phyloP scores from a whole-genome alignment of 2,329 filamentous ascomycete genomes.

The Arthrinium phaeospermum region DNA sequence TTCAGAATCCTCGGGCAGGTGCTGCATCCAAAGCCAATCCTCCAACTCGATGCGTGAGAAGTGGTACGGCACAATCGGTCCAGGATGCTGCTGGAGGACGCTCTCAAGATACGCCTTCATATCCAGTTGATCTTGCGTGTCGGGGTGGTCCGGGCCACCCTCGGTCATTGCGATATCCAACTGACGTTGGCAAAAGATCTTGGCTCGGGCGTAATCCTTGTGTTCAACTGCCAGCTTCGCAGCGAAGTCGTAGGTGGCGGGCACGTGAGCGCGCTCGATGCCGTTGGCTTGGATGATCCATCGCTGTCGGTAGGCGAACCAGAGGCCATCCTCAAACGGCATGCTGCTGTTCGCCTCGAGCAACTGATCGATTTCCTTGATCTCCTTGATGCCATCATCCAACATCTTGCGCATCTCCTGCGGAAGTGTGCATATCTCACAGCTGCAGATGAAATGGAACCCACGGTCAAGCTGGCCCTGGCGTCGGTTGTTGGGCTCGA shows the following conservation, averaged over 20 bases:
- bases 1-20: neutral
- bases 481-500: neutral
- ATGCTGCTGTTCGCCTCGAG: neutral
- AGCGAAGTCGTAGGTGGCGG: neutral
- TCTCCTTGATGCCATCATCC: neutral
- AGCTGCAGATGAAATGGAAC: slow-evolving; percentile 19
- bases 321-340: neutral
- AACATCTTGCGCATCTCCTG: neutral
- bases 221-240: neutral
- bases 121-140: neutral
- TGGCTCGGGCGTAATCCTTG: neutral
- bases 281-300: neutral
- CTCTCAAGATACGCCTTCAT: neutral
- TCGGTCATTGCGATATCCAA: neutral
- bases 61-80: neutral
- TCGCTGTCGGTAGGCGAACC: neutral
- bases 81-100: neutral
- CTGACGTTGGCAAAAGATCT: neutral
- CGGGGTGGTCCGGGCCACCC: neutral
- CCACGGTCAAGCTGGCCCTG: neutral
- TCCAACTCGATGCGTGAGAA: neutral
- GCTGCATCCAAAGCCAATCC: slow-evolving; percentile 1
- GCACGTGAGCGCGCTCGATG: neutral
- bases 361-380: neutral
- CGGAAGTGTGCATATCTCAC: slow-evolving; percentile 19